Conservation (phyloP, 2,329 filamentous ascomycete species). For the Trichoderma cornu-damae region DNA sequence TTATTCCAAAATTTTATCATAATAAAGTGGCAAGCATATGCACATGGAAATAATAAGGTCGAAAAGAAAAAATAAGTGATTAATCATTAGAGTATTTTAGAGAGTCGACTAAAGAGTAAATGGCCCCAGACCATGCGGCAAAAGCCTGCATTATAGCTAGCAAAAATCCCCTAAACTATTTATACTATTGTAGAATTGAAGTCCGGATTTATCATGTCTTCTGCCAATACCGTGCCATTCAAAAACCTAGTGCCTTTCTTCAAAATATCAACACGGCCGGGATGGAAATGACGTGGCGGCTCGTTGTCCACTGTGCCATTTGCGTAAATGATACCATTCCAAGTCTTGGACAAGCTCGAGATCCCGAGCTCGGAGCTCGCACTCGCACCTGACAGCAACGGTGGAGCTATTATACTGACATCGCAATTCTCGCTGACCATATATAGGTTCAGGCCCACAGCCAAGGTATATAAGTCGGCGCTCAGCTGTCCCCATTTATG, state of each 20-base stretch:
- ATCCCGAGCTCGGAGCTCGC: neutral
- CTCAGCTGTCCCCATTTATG: constrained; percentile 28
- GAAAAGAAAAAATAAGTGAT: no score
- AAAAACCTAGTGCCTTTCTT: constrained; percentile 27
- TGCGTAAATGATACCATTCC: constrained; percentile 31
- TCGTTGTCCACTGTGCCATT: constrained; percentile 28
- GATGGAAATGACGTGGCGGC: constrained; percentile 23
- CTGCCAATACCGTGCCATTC: constrained; percentile 23
- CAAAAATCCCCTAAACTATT: no score
- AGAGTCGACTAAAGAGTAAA: no score
- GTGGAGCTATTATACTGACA: constrained; percentile 22
- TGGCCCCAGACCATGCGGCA: neutral
- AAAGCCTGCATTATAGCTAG: neutral
- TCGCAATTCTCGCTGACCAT: constrained; percentile 33
- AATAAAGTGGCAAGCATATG: no score
- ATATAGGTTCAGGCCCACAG: constrained; percentile 29
- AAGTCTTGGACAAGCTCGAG: constrained; percentile 15
- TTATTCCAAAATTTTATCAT: no score
- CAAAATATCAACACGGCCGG: constrained; percentile 23
- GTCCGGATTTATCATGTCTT: constrained; percentile 24
- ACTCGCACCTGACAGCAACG: constrained; percentile 20
- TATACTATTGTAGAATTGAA: constrained; percentile 13
- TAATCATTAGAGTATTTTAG: no score
- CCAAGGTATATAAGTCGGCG: constrained; percentile 31
- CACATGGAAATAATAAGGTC: no score